Evolutionary conservation across 192 early-diverging fungal genomes (phyloP), one percentile per base, ranked within the genome.

Genomic region (Phycomyces blakesleeanus): DNA sequence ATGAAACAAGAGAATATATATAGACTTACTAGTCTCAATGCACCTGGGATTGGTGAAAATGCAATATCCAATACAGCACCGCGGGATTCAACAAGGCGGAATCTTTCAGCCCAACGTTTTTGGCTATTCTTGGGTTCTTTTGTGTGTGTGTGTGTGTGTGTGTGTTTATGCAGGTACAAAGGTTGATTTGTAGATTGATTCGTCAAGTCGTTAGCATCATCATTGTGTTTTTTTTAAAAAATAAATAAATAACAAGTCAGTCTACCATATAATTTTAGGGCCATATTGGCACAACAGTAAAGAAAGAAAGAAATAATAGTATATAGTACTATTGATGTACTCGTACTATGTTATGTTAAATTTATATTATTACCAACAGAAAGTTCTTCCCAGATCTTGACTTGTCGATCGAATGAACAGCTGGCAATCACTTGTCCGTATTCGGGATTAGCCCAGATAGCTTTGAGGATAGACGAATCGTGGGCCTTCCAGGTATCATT

Each of bases 381-480:
- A 55, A 77, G 83, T 76, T 98, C 94, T 65, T 95, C 92, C 94
- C 94, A 98, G 29, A 98, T 89, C 65, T 84, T 84, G 15, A 96
- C 88, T 10, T 86, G 89, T 44, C 93, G 82, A 73, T 98, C 96
- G 68, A 96, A 92, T 47, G 93, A 94, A 61, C 93, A 95, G 14
- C 88, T 87, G 1, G 94, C 94, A 47, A 98, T 75, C 8, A 97
- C 78, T 66, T 92, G 89, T 3, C 94, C 94, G 77, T 89, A 97
- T 70, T 97, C 96, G n/a, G 96, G 94, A 79, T 95, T 92, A n/a
- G 92, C 90, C 92, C 93, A 98, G 51, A 83, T 79, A n/a, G 91
- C 86, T 68, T 87, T 89, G 14, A 94, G 68, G 20, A 97, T 83
- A 1, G 89, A 90, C 57, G 88, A 83, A 60, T 96, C 95, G 75